Evolutionary conservation across 495 filamentous ascomycete species (phyloP).

Genomic region (Entonaema liquescens): DNA sequence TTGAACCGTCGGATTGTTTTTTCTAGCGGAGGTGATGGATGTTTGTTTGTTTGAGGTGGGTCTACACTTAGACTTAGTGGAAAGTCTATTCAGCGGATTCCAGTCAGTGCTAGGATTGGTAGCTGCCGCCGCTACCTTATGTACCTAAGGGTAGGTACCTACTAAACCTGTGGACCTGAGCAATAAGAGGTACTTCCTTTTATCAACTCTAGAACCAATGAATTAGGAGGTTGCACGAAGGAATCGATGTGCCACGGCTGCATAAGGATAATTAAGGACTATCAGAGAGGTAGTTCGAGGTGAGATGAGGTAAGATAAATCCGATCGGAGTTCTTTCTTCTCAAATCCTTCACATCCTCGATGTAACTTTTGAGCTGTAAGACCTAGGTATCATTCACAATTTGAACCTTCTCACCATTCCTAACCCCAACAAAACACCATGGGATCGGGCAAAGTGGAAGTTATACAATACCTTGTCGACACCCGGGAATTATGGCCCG

Average conservation of each 20-base stretch:
- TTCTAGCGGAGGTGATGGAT: neutral
- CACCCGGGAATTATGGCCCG: conserved; percentile 55
- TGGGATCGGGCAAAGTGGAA: conserved; percentile 38
- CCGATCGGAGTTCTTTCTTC: conserved; percentile 21
- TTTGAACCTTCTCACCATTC: neutral
- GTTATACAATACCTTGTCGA: conserved; percentile 59
- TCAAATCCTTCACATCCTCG: neutral
- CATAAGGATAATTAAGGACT: neutral
- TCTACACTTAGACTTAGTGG: neutral
- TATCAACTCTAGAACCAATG: conserved; percentile 13
- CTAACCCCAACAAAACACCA: conserved; percentile 16
- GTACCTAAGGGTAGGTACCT: neutral
- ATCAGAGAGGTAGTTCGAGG: neutral
- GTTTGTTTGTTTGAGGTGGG: neutral
- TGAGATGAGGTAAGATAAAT: conserved; percentile 22
- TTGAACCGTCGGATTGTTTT: neutral
- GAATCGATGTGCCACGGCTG: conserved; percentile 17
- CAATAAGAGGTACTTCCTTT: conserved; percentile 2
- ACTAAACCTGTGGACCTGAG: too few relatives aligned
- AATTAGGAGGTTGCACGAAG: conserved; percentile 17
- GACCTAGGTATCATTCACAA: neutral
- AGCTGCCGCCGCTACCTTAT: conserved; percentile 19
- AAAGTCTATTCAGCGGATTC: conserved; percentile 32
- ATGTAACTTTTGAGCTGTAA: neutral
- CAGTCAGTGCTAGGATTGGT: conserved; percentile 14